A percentile compares a stretch with the other conserved stretches of the same genome.
These are phyloP conservation scores for Simmondsia chinensis DNA, from an alignment of 148 eudicot species.

Conservation along the genomic window DNA sequence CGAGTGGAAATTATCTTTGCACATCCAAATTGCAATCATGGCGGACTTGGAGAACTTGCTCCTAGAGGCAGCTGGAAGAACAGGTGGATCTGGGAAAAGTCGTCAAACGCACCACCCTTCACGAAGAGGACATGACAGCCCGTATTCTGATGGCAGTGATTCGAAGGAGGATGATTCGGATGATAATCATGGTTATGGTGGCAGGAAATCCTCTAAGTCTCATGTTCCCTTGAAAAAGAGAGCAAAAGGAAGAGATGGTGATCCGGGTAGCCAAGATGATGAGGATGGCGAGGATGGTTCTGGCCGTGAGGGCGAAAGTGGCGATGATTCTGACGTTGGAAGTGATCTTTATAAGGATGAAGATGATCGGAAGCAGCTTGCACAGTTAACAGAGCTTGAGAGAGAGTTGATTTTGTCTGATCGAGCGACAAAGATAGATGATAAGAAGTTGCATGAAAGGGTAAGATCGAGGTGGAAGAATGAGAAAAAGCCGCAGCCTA, in stretches of 20 bases:
- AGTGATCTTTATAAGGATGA: slow-evolving; percentile 85
- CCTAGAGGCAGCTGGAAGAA: slow-evolving; percentile 93
- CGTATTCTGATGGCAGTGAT: slow-evolving; percentile 87
- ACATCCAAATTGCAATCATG: slow-evolving; percentile 24
- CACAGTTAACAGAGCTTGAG: slow-evolving; percentile 73
- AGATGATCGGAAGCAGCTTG: slow-evolving; percentile 67
- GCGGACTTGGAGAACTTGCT: slow-evolving; percentile 87
- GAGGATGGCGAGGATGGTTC: slow-evolving; percentile 39
- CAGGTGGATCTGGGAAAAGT: slow-evolving; percentile 59
- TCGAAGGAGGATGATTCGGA: slow-evolving; percentile 85
- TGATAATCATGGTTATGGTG: slow-evolving; percentile 57
- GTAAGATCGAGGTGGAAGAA: slow-evolving; percentile 61
- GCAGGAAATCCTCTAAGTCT: slow-evolving; percentile 63
- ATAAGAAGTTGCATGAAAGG: slow-evolving; percentile 63
- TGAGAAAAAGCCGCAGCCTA: slow-evolving; percentile 47
- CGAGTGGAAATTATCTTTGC: too few species aligned
- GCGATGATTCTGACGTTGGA: slow-evolving; percentile 64
- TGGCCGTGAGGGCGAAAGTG: slow-evolving; percentile 55
- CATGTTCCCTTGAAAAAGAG: slow-evolving; percentile 89
- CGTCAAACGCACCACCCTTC: slow-evolving; percentile 62
- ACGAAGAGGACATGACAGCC: slow-evolving; percentile 54
- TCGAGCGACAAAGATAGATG: slow-evolving; percentile 63
- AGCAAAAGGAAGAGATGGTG: slow-evolving; percentile 66
- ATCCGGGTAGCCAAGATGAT: slow-evolving; percentile 57
- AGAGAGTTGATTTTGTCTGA: slow-evolving; percentile 83